Percentiles rank a stretch among this genome's conserved stretches.
Conservation (phyloP, 345 rosid genomes). For the Populus alba region DNA sequence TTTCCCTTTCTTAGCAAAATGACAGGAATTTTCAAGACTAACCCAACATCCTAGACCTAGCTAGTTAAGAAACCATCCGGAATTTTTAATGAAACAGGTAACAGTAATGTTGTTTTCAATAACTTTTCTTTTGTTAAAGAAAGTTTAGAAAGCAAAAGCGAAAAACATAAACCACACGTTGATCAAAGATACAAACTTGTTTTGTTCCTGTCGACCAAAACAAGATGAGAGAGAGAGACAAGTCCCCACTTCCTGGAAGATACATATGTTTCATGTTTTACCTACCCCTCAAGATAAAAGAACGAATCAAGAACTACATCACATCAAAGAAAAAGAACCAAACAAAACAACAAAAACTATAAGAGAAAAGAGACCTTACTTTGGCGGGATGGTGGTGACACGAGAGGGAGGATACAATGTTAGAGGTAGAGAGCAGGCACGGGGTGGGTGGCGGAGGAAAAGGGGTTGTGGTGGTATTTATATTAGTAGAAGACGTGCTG, state of each 20-base stretch:
- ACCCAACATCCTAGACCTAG: not conserved
- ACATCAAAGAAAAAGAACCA: not conserved
- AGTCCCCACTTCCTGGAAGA: not conserved
- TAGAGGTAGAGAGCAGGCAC: too few species aligned
- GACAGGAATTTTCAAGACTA: not conserved
- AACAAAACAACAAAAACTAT: not conserved
- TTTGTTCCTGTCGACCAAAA: not conserved
- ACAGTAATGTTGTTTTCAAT: not conserved
- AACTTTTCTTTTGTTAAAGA: not conserved
- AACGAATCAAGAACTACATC: not conserved
- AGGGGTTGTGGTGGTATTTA: not conserved
- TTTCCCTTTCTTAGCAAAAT: not conserved
- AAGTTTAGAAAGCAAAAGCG: not conserved
- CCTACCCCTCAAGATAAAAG: not conserved
- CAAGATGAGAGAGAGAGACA: not conserved
- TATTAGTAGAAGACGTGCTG: not conserved
- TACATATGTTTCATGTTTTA: not conserved
- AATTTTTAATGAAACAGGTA: not conserved
- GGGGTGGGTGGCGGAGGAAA: too few species aligned
- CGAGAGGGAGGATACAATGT: not conserved
- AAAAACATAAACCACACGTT: not conserved
- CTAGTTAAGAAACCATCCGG: not conserved
- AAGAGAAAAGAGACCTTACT: not conserved
- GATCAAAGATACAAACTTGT: not conserved
- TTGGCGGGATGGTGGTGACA: not conserved